Evolutionary conservation across 805 yeast species (phyloP), one percentile per base, ranked within the genome.

Genomic region (Dipodascus geniculatus): DNA sequence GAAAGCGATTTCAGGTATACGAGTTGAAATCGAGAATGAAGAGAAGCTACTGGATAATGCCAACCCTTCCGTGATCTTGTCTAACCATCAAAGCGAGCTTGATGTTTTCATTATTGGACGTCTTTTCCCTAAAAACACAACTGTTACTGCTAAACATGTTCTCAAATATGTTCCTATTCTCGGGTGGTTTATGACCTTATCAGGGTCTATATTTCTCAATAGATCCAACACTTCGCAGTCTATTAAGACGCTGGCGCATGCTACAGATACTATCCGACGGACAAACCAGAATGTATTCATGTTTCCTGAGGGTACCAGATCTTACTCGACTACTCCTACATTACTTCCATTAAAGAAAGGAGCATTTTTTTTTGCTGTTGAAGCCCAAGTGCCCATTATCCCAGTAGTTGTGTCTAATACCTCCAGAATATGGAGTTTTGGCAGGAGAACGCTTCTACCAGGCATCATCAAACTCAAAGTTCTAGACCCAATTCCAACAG

Each of bases 321-420:
- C 97, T 0, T 85, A 84, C 59, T 71, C 85, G 8, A 69, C 78
- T 22, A 75, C 74, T 33, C 83, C 95, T 51, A 80, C 75, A 2
- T 70, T 93, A 66, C 75, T 88, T 50, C 95, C 96, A 0, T 88
- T 93, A 72, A 93, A 93, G 70, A 93, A 93, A 67, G 99, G 99
- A 54, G 97, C 98, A 0, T 93, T 93, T 81, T 96, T 93, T 69
- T 77, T 93, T 64, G 99, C 99, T 4, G 85, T 86, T 58, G 96
- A 89, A 69, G 95, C 95, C 3, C 81, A 80, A 47, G 82, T 91
- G 38, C 98, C 98, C 19, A 74, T 93, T 51, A 80, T 93, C 22
- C 99, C 99, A 6, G 73, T 85, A 51, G 95, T 87, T 11, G 89
- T 87, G 8, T 79, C 91, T 31, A 93, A 93, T 72, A 86, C 95